Evolutionary conservation across 495 filamentous ascomycete genomes (phyloP).

Genomic region (Penicilliopsis zonata): DNA sequence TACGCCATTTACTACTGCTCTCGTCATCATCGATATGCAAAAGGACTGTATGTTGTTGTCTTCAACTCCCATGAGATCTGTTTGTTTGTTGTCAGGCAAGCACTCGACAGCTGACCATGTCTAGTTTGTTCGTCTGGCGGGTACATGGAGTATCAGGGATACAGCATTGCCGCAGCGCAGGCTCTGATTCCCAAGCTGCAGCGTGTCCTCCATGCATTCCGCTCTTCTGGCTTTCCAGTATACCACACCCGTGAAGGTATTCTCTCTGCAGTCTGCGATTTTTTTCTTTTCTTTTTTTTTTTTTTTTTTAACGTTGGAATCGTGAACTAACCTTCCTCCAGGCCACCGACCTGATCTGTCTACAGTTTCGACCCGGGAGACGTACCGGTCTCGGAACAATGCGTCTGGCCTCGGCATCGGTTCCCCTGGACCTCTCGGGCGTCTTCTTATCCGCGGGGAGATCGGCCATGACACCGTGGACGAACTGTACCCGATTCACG

Average conservation of each 20-base stretch:
- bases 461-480: slow-evolving; percentile 49
- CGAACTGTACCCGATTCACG: slow-evolving; percentile 41
- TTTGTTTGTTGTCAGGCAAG: background rate
- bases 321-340: slow-evolving; percentile 11
- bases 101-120: slow-evolving; percentile 10
- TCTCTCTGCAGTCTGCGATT: background rate
- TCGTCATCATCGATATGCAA: slow-evolving; percentile 65
- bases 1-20: slow-evolving; percentile 45
- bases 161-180: slow-evolving; percentile 39
- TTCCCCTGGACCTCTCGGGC: slow-evolving; percentile 47
- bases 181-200: slow-evolving; percentile 43
- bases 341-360: slow-evolving; percentile 53
- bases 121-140: slow-evolving; percentile 46
- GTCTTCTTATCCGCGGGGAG: slow-evolving; percentile 53
- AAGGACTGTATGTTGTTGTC: slow-evolving; percentile 45
- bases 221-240: slow-evolving; percentile 44
- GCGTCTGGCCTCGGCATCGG: slow-evolving; percentile 45
- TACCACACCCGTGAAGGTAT: slow-evolving; percentile 55
- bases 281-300: no score
- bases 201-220: slow-evolving; percentile 44
- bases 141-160: slow-evolving; percentile 49
- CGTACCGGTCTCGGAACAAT: slow-evolving; percentile 42
- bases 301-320: background rate
- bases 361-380: slow-evolving; percentile 44
- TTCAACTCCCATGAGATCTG: background rate